Percentiles rank a stretch among this genome's conserved stretches.
Conservation (phyloP, 108 stramenopile species). For the Seminavis robusta region DNA sequence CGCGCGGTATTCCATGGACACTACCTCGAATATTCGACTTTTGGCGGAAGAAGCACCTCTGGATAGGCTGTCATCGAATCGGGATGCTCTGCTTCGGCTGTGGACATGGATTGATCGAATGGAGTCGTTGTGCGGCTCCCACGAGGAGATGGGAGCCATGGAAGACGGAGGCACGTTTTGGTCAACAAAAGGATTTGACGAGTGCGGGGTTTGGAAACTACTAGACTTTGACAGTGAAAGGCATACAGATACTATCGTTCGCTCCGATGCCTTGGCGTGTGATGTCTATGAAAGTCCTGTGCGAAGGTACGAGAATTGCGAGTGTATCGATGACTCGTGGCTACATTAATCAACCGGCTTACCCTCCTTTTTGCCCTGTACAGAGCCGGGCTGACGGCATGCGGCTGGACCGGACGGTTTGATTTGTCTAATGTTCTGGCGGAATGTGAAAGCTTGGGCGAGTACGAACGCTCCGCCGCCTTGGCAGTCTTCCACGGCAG, state of each 20-base stretch:
- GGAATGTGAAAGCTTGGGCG: slow-evolving; percentile 57
- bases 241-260: slow-evolving; percentile 22
- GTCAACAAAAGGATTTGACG: slow-evolving; percentile 49
- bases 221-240: slow-evolving; percentile 26
- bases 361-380: neutral
- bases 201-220: slow-evolving; percentile 61
- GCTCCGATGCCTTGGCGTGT: slow-evolving; percentile 54
- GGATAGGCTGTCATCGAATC: neutral
- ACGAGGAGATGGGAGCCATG: slow-evolving; percentile 18
- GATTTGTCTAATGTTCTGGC: slow-evolving; percentile 50
- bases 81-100: slow-evolving; percentile 36
- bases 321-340: neutral
- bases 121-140: slow-evolving; percentile 45
- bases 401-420: slow-evolving; percentile 63
- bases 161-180: slow-evolving; percentile 30
- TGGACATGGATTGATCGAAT: slow-evolving; percentile 83
- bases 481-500: slow-evolving; percentile 78
- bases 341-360: neutral
- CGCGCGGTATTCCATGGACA: slow-evolving; percentile 57
- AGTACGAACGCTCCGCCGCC: slow-evolving; percentile 73
- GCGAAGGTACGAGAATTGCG: slow-evolving; percentile 27
- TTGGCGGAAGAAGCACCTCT: slow-evolving; percentile 36
- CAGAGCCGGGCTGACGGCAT: slow-evolving; percentile 48
- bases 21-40: slow-evolving; percentile 52
- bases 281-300: slow-evolving; percentile 56